A percentile compares a stretch with the other conserved stretches of the same genome.
phyloP scores from a whole-genome alignment of 139 green algal species.

The Micractinium conductrix region DNA sequence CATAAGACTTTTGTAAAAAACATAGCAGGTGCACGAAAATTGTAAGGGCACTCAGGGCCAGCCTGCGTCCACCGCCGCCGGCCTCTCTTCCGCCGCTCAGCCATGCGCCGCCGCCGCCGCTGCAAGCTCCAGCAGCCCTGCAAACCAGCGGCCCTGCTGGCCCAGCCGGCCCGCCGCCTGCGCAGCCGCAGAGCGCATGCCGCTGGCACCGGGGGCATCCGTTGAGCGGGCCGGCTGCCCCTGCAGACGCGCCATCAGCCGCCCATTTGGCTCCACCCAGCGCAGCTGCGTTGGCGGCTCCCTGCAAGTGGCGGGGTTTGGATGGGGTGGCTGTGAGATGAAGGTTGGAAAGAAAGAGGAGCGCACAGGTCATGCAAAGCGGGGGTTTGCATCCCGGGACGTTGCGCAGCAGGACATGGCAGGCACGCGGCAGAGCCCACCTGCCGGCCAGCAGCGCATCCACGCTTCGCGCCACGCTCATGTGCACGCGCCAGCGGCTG shows the following conservation, averaged over 20 bases:
- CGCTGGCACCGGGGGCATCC: not conserved
- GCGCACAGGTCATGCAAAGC: too few relatives aligned
- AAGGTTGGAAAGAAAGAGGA: too few relatives aligned
- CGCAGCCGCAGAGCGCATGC: not conserved
- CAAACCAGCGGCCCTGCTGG: not conserved
- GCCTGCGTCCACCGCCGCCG: too few relatives aligned
- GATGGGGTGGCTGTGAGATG: too few relatives aligned
- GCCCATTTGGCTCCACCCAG: slow-evolving; percentile 16
- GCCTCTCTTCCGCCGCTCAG: too few relatives aligned
- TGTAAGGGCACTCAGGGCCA: too few relatives aligned
- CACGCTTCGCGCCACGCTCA: slow-evolving; percentile 52
- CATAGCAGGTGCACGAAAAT: too few relatives aligned
- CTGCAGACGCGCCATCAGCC: slow-evolving; percentile 32
- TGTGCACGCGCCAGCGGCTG: slow-evolving; percentile 70
- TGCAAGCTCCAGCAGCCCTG: slow-evolving; percentile 8
- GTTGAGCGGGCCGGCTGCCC: slow-evolving; percentile 5
- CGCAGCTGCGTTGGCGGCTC: slow-evolving; percentile 26
- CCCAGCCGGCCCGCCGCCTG: not conserved
- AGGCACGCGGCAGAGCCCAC: too few relatives aligned
- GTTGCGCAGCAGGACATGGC: too few relatives aligned
- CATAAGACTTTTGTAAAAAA: too few relatives aligned
- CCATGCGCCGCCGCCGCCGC: too few relatives aligned
- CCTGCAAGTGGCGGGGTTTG: slow-evolving; percentile 24
- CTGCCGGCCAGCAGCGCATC: slow-evolving; percentile 53
- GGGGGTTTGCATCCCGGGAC: too few relatives aligned